A percentile compares a stretch with the other conserved stretches of the same genome.
These are phyloP conservation scores for Tremellales sp. DNA, from an alignment of 1,284 basidiomycete genomes.

Conservation along the genomic window DNA sequence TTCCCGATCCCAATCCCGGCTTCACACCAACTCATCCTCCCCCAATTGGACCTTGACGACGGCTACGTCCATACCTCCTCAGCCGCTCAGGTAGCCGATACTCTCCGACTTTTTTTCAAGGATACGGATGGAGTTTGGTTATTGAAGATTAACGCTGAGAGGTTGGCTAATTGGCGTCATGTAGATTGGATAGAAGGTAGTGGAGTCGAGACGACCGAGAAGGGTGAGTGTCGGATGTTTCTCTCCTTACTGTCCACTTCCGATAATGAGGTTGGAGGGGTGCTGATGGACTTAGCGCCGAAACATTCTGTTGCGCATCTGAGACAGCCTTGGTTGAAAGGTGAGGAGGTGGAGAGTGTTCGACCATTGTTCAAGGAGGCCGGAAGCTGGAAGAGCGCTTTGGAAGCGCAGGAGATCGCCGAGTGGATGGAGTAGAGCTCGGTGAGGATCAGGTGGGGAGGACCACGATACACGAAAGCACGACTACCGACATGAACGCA, in stretches of 20 bases:
- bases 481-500: too few relatives aligned
- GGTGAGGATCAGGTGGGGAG: background rate
- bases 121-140: constrained; percentile 51
- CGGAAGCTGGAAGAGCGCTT: background rate
- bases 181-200: constrained; percentile 33
- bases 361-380: background rate
- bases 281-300: background rate
- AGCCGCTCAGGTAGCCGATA: constrained; percentile 56
- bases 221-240: constrained; percentile 27
- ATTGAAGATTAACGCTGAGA: constrained; percentile 50
- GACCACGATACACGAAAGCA: too few relatives aligned
- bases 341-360: background rate
- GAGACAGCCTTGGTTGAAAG: background rate
- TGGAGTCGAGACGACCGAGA: constrained; percentile 11
- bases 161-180: constrained; percentile 34
- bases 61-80: constrained; percentile 64
- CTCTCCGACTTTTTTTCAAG: constrained; percentile 58
- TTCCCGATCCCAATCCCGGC: constrained; percentile 41
- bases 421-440: background rate
- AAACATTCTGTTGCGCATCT: background rate
- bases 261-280: background rate
- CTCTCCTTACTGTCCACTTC: background rate
- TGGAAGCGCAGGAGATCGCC: background rate
- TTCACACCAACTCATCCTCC: constrained; percentile 34
- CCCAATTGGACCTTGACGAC: constrained; percentile 36